Base-by-base conservation (phyloP, 2,329 filamentous ascomycete genomes). In the Aspergillus sp. region DNA sequence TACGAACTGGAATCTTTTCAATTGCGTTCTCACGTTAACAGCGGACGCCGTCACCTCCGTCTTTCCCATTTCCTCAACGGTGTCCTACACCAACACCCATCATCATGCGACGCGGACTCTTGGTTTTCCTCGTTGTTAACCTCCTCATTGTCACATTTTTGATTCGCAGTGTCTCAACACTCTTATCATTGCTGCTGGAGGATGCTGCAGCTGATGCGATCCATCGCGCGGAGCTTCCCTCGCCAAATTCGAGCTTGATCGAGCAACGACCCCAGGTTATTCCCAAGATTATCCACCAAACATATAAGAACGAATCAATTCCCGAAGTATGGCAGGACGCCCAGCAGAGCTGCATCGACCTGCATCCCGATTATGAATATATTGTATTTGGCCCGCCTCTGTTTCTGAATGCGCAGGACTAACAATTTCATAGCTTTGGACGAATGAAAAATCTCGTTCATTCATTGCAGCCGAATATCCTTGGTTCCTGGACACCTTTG, bases 211-310 rank as follows among this genome's bases (percentile, higher is more conserved):
- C 81, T 61, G 87, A 90, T 76, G 85, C 85, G 54, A 90, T 91
- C 57, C 82, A 82, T 62, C 81, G 81, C 62, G 81, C 84, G 52
- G 88, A 90, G 65, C 81, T 90, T 44, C 87, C 87, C 14, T 82
- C 85, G 8, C 84, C 85, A 15, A 86, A 87, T 67, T 85, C 85
- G 4, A 83, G 81, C 60, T 67, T 84, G 62, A 83, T 84, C 63
- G 82, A 82, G 60, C 78, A 80, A 48, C 77, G 78, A 47, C 81
- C 82, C 9, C 84, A 86, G 64, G 71, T 90, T 63, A 90, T 91
- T 50, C 88, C 88, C 48, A 90, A 89, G 75, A 90, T 91, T 68
- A 89, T 91, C 56, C 88, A 91, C 76, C 88, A 91, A 72, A 90
- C 88, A 9, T 90, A 90, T 74, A 85, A 84, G 67, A 90, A 90